Conservation (phyloP, 306 rosid genomes). For the Mimosa bimucronata region DNA sequence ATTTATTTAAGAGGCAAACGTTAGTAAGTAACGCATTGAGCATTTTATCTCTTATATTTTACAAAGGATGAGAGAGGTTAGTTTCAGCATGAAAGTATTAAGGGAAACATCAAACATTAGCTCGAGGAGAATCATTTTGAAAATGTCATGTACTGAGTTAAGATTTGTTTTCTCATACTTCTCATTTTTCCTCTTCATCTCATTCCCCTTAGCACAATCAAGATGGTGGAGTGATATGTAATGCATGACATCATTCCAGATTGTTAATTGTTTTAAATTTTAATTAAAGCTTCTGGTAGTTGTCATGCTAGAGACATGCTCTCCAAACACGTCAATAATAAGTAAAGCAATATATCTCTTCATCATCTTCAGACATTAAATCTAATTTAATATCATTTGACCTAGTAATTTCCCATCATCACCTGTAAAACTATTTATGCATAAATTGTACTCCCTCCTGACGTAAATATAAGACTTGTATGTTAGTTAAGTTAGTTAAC, state of each 20-base stretch:
- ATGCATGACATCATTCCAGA: conserved; percentile 8
- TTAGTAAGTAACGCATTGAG: not conserved
- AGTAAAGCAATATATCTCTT: not conserved
- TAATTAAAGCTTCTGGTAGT: not conserved
- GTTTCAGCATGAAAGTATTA: not conserved
- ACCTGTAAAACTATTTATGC: not conserved
- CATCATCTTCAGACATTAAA: not conserved
- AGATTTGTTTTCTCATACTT: not conserved
- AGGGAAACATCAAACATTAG: not conserved
- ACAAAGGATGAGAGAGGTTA: not conserved
- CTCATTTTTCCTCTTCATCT: not conserved
- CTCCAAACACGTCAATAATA: not conserved
- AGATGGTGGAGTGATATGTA: not conserved
- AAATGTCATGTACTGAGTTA: not conserved
- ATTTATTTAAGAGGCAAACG: not conserved
- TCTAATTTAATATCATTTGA: not conserved
- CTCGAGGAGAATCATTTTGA: not conserved
- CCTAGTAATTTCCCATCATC: not conserved
- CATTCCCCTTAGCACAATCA: not conserved
- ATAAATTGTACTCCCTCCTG: not conserved
- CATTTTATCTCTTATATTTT: not conserved
- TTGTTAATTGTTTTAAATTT: not conserved
- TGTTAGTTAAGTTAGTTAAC: no score
- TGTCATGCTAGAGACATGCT: conserved; percentile 1
- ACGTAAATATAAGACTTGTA: no score